Conservation (phyloP, 192 early-diverging fungal genomes). For the Linnemannia hyalina region DNA sequence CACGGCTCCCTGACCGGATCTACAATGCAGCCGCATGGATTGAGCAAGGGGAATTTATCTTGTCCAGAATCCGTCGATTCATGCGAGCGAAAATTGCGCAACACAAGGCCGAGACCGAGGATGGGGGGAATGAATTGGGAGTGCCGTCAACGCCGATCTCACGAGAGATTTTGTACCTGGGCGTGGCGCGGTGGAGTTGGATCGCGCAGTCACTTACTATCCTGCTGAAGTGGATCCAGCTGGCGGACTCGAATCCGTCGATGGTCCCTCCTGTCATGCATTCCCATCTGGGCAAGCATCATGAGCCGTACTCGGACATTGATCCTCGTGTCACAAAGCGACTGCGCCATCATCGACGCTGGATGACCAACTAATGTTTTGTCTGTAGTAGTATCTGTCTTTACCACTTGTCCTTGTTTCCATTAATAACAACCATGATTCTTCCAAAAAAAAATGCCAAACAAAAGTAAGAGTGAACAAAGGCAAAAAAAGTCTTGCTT, state of each 20-base stretch:
- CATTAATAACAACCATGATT: background rate
- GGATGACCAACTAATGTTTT: background rate
- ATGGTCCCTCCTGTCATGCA: background rate
- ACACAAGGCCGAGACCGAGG: constrained; percentile 1
- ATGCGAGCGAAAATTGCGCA: constrained; percentile 18
- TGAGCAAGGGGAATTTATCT: constrained; percentile 29
- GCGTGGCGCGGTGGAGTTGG: constrained; percentile 37
- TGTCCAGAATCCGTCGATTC: constrained; percentile 30
- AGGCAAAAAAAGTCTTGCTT: background rate
- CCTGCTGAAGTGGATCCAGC: constrained; percentile 34
- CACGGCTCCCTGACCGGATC: constrained; percentile 18
- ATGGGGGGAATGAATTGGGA: background rate
- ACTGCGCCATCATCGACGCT: background rate
- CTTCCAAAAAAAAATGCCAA: background rate
- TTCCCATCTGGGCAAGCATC: constrained; percentile 22
- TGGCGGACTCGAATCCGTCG: constrained; percentile 32
- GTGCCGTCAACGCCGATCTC: constrained; percentile 25
- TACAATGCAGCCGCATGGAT: constrained; percentile 23
- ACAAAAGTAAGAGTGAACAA: background rate
- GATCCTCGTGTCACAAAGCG: constrained; percentile 19
- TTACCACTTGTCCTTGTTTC: background rate
- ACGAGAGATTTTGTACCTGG: constrained; percentile 28
- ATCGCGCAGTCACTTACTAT: constrained; percentile 28
- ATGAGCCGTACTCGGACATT: background rate
- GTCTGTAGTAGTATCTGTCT: background rate